phyloP scores from a whole-genome alignment of 306 rosid species.

The Cucurbita pepo region DNA sequence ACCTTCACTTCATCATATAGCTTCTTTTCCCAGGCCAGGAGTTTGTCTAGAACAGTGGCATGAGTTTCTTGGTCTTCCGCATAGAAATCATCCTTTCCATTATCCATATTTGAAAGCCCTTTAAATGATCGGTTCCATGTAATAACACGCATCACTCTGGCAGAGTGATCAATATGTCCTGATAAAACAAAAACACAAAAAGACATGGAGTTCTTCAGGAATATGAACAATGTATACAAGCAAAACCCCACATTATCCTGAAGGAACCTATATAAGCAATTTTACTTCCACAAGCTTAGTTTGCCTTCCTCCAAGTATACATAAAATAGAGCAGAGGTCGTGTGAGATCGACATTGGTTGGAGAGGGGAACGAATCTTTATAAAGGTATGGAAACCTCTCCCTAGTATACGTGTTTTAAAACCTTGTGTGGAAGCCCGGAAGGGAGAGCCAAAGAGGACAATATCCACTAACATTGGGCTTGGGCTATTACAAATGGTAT shows the following conservation, averaged over 20 bases:
- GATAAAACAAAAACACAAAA: not conserved
- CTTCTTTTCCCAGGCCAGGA: conserved; percentile 95
- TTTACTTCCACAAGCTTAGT: not conserved
- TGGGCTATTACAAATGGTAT: too few relatives aligned
- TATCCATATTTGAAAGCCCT: conserved; percentile 36
- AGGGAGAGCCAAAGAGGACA: too few relatives aligned
- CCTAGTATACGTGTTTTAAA: too few relatives aligned
- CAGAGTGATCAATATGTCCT: conserved; percentile 96
- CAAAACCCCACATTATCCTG: not conserved
- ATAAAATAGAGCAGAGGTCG: not conserved
- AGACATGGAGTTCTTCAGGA: not conserved
- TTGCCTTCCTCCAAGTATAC: not conserved
- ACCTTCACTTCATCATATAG: conserved; percentile 92
- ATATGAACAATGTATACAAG: not conserved
- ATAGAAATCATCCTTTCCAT: conserved; percentile 59
- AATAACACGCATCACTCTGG: conserved; percentile 78
- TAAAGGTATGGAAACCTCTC: too few relatives aligned
- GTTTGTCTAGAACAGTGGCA: conserved; percentile 75
- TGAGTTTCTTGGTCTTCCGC: conserved; percentile 77
- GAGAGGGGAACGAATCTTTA: too few relatives aligned
- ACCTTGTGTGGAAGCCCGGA: too few relatives aligned
- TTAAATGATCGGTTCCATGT: conserved; percentile 85
- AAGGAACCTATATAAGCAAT: not conserved
- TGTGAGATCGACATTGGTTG: too few relatives aligned
- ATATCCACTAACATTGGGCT: too few relatives aligned